Evolutionary conservation across 2,329 filamentous ascomycete species (phyloP).

Genomic region (Lizonia empirigonia): DNA sequence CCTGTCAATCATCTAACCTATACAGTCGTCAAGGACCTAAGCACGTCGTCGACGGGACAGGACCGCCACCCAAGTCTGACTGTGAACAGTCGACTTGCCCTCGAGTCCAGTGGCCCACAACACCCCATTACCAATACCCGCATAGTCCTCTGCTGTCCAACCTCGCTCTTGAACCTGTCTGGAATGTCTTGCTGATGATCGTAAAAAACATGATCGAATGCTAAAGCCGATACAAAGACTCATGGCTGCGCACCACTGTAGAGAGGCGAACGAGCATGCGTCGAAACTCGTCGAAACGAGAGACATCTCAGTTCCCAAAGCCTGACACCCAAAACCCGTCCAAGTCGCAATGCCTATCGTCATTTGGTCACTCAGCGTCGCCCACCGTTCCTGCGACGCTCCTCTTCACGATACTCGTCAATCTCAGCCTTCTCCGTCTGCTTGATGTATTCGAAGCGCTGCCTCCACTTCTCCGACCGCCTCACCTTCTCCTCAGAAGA

Average conservation of each 20-base stretch:
- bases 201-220: neutral
- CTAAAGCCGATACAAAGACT: neutral
- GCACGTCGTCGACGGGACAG: neutral
- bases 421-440: constrained; percentile 37
- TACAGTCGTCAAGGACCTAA: neutral
- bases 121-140: constrained; percentile 8
- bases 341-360: neutral
- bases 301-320: neutral
- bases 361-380: neutral
- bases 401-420: constrained; percentile 24
- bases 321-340: neutral
- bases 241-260: neutral
- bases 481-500: constrained; percentile 46
- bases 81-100: neutral
- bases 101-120: neutral
- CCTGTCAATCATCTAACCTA: neutral
- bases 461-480: constrained; percentile 46
- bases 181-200: neutral
- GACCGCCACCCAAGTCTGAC: neutral
- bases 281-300: neutral
- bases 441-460: constrained; percentile 44
- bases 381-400: constrained; percentile 10
- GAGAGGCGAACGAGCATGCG: neutral
- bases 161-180: neutral
- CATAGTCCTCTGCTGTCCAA: neutral